phyloP scores from a whole-genome alignment of 371 early-diverging fungal species.

The Vairimorpha ceranae region DNA sequence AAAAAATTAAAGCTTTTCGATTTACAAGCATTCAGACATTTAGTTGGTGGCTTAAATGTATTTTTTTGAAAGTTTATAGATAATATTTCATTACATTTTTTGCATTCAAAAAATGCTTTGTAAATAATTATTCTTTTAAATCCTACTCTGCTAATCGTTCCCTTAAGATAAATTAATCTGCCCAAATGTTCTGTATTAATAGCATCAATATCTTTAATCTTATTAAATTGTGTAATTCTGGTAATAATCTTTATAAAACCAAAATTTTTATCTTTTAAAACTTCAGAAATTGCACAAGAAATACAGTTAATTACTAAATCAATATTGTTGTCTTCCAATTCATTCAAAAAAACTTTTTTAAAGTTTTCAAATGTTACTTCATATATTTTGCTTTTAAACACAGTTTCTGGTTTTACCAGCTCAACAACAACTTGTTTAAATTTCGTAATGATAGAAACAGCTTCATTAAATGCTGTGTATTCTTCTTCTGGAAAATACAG shows the following conservation, averaged over 20 bases:
- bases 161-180: conserved; percentile 46
- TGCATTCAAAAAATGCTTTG: conserved; percentile 52
- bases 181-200: conserved; percentile 5
- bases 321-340: background rate
- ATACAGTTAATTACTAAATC: conserved; percentile 31
- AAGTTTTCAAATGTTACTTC: background rate
- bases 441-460: conserved; percentile 6
- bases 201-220: background rate
- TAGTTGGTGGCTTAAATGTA: conserved; percentile 44
- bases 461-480: conserved; percentile 38
- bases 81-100: conserved; percentile 53
- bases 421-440: conserved; percentile 9
- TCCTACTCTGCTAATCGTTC: conserved; percentile 55
- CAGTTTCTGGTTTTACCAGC: background rate
- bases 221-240: background rate
- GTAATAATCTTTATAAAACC: background rate
- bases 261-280: conserved; percentile 2
- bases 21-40: conserved; percentile 51
- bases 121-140: conserved; percentile 36
- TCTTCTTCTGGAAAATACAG: conserved; percentile 48
- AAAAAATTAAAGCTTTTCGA: conserved; percentile 51
- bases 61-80: conserved; percentile 21
- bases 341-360: background rate
- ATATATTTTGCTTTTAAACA: conserved; percentile 10
- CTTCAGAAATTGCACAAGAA: conserved; percentile 39